Base-by-base conservation (phyloP, 495 filamentous ascomycete species). In the Daldinia caldariorum region DNA sequence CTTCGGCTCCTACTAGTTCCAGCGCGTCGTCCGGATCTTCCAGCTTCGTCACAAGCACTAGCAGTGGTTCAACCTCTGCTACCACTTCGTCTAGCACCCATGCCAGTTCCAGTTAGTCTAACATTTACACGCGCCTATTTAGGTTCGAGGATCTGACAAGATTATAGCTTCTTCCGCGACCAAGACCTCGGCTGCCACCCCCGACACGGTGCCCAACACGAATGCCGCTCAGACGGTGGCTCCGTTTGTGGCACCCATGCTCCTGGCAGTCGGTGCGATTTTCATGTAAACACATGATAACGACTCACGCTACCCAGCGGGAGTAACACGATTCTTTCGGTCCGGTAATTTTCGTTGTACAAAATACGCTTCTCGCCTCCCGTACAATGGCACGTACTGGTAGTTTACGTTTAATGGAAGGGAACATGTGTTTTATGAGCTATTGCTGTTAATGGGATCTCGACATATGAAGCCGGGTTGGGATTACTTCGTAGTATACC, bases 191-290 rank as follows among this genome's bases (percentile, higher is more conserved):
- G 35, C 75, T 54, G 18, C 41, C 26, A 61, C 63, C 35, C 62
- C 69, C 26, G 31, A 63, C 50, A 70, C 67, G 4, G 51, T 45
- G 56, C 71, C 75, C 58, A 68, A 75, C 67, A 71, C 67, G 58
- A 76, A 72, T 50, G 72, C 66, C 41, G 75, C 73, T 68, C 59
- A 61, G 65, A 67, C 68, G 34, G 63, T 65, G 20, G 70, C 73
- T 62, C 70, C 75, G 58, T 58, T 77, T 60, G 69, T 71, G 63
- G 72, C 69, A 0, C 70, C 72, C 4, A 38, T 77, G 64, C 67
- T 77, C 32, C 66, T 74, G 22, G 41, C 70, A 18, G 56, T 77
- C 32, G 75, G 70, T 18, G 70, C 68, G n/a, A 67, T 63, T 35
- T 63, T 77, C 49, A 53, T 75, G 26, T 77, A 75, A 67, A 38